Evolutionary conservation across 805 yeast species (phyloP), one percentile per base, ranked within the genome.

Genomic region (Candida maltosa): DNA sequence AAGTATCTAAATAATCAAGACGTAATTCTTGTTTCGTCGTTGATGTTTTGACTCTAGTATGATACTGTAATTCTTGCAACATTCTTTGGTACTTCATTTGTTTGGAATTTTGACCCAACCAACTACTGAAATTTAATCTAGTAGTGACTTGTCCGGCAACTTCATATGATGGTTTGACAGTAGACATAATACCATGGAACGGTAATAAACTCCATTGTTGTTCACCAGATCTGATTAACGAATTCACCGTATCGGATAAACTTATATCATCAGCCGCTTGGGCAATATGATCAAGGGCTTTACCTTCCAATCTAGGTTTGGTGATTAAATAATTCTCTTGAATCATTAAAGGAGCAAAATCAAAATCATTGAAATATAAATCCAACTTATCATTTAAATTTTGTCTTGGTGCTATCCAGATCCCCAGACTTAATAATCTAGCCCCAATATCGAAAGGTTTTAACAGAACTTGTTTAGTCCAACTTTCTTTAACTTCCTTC

Each of bases 201-300:
- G 97, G 98, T 69, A 93, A 73, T 40, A 91, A 69, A 41, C 93
- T 78, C 97, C 97, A 89, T 47, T 85, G 86, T 58, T 91, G 97
- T 46, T 89, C 96, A 26, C 91, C 76, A 29, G 95, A 83, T 52
- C 95, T 85, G 39, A 93, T 91, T 54, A 77, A 71, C 18, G 78
- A 68, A 52, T 87, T 96, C 17, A 89, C 83, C 16, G 83, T 56
- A 57, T 93, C 97, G 10, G 88, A 83, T 37, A 75, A 73, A n/a
- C 95, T 83, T 30, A 93, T 86, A 32, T 86, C 76, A 47, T 87
- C 87, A 0, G 97, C 87, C 0, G 98, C 97, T 19, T 69, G 62
- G 1, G 87, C 83, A 1, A 83, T 79, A 12, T 79, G 64, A 43
- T 74, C 69, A 39, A 91, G 59, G 16, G 62, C 46, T n/a, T 73